phyloP scores from a whole-genome alignment of 1,139 yeast species.

The Pichia sp. region DNA sequence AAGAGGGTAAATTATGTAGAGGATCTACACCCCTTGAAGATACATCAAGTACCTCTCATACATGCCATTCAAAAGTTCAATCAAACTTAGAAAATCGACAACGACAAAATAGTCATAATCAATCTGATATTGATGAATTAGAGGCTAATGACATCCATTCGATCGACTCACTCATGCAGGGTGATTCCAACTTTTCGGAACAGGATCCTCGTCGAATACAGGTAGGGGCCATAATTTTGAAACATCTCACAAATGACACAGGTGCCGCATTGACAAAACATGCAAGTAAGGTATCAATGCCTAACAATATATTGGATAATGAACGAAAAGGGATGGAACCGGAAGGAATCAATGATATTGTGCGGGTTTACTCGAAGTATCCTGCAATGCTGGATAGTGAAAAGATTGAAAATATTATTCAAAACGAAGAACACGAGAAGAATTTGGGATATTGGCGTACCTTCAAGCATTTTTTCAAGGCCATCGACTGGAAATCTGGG shows the following conservation, averaged over 20 bases:
- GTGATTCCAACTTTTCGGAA: not conserved
- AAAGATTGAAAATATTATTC: slow-evolving; percentile 5
- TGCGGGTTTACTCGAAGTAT: slow-evolving; percentile 42
- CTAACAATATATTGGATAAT: slow-evolving; percentile 17
- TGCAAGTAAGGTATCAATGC: slow-evolving; percentile 9
- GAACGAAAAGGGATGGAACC: slow-evolving; percentile 36
- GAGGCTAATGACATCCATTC: not conserved
- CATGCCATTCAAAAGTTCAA: too few relatives aligned
- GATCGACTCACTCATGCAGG: slow-evolving; percentile 1
- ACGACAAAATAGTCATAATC: too few relatives aligned
- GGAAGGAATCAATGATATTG: slow-evolving; percentile 50
- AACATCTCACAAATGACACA: too few relatives aligned
- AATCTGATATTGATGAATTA: not conserved
- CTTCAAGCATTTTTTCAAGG: not conserved
- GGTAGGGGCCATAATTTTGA: too few relatives aligned
- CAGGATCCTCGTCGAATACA: too few relatives aligned
- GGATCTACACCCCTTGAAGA: too few relatives aligned
- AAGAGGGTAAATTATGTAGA: too few relatives aligned
- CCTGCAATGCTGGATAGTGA: slow-evolving; percentile 9
- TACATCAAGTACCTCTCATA: too few relatives aligned
- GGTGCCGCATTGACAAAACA: slow-evolving; percentile 2
- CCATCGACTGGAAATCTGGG: slow-evolving; percentile 37
- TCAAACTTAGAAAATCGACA: too few relatives aligned
- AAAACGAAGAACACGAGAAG: slow-evolving; percentile 4
- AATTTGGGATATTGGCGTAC: not conserved